Evolutionary conservation across 2,329 filamentous ascomycete species (phyloP).

Genomic region (Cephalotrichum gorgonifer): DNA sequence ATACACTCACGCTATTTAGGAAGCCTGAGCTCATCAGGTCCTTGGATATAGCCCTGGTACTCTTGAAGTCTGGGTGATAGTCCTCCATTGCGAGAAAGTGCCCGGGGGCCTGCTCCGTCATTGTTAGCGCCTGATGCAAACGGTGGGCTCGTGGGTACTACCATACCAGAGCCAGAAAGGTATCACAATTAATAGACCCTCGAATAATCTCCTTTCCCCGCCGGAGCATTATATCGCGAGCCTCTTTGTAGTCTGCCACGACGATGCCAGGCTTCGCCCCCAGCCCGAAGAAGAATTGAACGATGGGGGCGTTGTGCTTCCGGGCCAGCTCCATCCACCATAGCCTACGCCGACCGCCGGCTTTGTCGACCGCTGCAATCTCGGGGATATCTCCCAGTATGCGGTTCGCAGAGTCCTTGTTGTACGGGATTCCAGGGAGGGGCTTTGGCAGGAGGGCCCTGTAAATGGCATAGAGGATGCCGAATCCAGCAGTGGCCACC

Average conservation of each 20-base stretch:
- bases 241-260: constrained; percentile 20
- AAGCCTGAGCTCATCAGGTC: constrained; percentile 26
- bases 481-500: no score
- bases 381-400: constrained; percentile 15
- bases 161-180: constrained; percentile 12
- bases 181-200: constrained; percentile 13
- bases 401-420: no score
- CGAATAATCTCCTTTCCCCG: constrained; percentile 22
- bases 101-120: no score
- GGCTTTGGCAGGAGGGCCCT: no score
- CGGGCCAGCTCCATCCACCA: neutral
- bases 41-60: constrained; percentile 20
- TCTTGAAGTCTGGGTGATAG: constrained; percentile 19
- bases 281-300: constrained; percentile 22
- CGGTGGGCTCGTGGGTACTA: no score
- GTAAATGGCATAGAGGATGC: no score
- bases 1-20: constrained; percentile 11
- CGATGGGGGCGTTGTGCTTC: constrained; percentile 15
- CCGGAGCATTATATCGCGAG: constrained; percentile 20
- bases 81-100: constrained; percentile 23
- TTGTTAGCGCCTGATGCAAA: no score
- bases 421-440: no score
- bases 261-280: constrained; percentile 19
- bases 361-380: neutral
- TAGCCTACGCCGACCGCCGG: neutral